Percentiles rank a stretch among this genome's conserved stretches.
Conservation (phyloP, 306 rosid species). For the Morella rubra region DNA sequence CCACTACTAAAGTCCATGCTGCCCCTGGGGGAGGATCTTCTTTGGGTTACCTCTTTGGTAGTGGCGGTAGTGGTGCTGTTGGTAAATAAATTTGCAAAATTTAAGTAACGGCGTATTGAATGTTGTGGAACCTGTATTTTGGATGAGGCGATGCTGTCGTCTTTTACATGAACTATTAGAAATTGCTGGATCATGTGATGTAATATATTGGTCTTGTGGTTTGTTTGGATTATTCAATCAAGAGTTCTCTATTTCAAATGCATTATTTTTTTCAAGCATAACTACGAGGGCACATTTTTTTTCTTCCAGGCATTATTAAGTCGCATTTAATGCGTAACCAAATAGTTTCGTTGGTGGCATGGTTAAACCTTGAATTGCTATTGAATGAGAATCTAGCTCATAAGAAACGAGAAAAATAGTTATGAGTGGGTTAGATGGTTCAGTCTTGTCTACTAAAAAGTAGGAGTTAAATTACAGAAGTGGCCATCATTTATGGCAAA, state of each 20-base stretch:
- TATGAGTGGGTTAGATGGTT: too few species aligned
- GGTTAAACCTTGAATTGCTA: too few species aligned
- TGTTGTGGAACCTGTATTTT: constrained; percentile 37
- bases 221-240: constrained; percentile 48
- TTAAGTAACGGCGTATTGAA: constrained; percentile 17
- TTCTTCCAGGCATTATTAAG: neutral
- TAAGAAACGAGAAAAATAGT: too few species aligned
- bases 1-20: constrained; percentile 94
- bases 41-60: constrained; percentile 86
- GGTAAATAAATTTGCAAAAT: constrained; percentile 48
- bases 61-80: constrained; percentile 42
- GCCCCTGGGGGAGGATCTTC: constrained; percentile 99
- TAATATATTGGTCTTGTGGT: constrained; percentile 62
- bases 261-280: neutral
- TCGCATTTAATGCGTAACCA: too few species aligned
- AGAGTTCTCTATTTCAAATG: constrained; percentile 52
- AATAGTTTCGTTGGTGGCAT: too few species aligned
- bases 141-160: constrained; percentile 38
- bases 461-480: too few species aligned
- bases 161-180: constrained; percentile 34
- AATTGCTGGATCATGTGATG: constrained; percentile 47
- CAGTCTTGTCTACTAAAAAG: too few species aligned
- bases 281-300: neutral
- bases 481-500: too few species aligned
- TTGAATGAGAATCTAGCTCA: too few species aligned